Conservation (phyloP, 208 protist genomes). For the Leishmania turanica region DNA sequence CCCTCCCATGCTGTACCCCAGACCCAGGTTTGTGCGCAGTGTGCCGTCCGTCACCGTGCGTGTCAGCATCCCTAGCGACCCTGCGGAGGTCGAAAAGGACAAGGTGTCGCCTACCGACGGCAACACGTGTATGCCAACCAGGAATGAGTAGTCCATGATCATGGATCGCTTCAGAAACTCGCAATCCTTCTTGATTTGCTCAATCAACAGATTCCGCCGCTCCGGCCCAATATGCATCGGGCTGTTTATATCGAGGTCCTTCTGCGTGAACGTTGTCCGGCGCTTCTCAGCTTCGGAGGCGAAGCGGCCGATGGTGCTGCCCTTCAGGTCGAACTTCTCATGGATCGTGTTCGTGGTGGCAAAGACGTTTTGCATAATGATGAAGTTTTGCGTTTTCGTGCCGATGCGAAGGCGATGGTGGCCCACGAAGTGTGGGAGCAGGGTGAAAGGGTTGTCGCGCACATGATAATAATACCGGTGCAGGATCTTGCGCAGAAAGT, state of each 20-base stretch:
- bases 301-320: slow-evolving; percentile 90
- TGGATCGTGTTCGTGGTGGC: slow-evolving; percentile 89
- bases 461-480: slow-evolving; percentile 93
- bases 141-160: slow-evolving; percentile 95
- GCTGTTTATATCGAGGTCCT: slow-evolving; percentile 90
- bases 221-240: slow-evolving; percentile 74
- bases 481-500: slow-evolving; percentile 88
- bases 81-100: not conserved
- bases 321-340: slow-evolving; percentile 95
- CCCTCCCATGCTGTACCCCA: not conserved
- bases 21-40: slow-evolving; percentile 4
- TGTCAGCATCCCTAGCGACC: slow-evolving; percentile 5
- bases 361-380: slow-evolving; percentile 96
- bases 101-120: slow-evolving; percentile 19
- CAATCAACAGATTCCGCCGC: slow-evolving; percentile 72
- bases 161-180: slow-evolving; percentile 83
- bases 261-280: slow-evolving; percentile 89
- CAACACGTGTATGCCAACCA: slow-evolving; percentile 91
- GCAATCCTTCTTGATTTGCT: slow-evolving; percentile 88
- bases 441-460: slow-evolving; percentile 86
- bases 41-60: slow-evolving; percentile 13
- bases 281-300: slow-evolving; percentile 80
- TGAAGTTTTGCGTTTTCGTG: slow-evolving; percentile 72
- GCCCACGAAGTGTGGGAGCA: slow-evolving; percentile 92
- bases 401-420: slow-evolving; percentile 81